Evolutionary conservation across 371 early-diverging fungal genomes (phyloP).

Genomic region (Mucor sp.): DNA sequence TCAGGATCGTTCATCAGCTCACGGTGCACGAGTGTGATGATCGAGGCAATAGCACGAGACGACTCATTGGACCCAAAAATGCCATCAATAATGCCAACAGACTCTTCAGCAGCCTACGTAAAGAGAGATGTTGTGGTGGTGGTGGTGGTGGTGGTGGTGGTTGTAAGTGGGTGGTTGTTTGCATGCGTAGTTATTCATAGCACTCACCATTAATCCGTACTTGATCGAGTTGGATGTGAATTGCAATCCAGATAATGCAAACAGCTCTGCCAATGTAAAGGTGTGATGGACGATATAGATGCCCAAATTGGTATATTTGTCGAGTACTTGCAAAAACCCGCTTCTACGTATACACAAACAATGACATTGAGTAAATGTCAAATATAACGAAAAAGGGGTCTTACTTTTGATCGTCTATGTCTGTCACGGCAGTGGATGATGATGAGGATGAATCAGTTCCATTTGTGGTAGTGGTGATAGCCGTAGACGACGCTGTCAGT

Average conservation of each 20-base stretch:
- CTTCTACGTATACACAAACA: conserved; percentile 23
- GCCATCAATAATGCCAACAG: conserved; percentile 87
- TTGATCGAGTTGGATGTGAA: conserved; percentile 72
- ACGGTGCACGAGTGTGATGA: conserved; percentile 75
- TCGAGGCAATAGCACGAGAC: conserved; percentile 82
- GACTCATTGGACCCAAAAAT: conserved; percentile 92
- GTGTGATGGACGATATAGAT: conserved; percentile 71
- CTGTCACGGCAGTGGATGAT: not conserved
- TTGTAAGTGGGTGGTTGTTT: too few relatives aligned
- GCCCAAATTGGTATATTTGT: conserved; percentile 70
- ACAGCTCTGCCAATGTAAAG: conserved; percentile 80
- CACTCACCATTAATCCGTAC: conserved; percentile 65
- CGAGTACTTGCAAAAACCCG: conserved; percentile 63
- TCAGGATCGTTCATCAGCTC: conserved; percentile 77
- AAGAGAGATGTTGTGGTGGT: too few relatives aligned
- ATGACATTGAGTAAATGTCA: too few relatives aligned
- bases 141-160: too few relatives aligned
- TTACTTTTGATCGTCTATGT: conserved; percentile 22
- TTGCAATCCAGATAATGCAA: conserved; percentile 79
- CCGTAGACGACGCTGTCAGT: conserved; percentile 27
- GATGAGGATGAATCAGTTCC: not conserved
- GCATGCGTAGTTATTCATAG: too few relatives aligned
- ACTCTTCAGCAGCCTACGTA: conserved; percentile 84
- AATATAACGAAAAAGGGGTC: too few relatives aligned
- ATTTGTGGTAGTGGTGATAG: not conserved